These are phyloP conservation scores for Hygrophila difformis DNA, from an alignment of 257 asterid species.

Conservation along the genomic window DNA sequence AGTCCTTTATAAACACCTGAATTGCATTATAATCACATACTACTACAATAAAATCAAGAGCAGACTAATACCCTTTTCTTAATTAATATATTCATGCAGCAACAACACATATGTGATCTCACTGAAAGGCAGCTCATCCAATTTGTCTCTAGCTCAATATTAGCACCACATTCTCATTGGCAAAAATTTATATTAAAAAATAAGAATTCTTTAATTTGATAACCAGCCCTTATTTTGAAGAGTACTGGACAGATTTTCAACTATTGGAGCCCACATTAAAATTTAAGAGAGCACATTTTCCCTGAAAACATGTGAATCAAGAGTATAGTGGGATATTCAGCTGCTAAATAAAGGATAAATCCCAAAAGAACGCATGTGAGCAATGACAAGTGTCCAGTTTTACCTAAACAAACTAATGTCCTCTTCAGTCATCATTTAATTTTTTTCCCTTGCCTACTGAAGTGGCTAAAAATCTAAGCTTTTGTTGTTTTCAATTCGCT, in stretches of 20 bases:
- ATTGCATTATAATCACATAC: background rate
- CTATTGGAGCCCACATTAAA: background rate
- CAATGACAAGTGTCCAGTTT: background rate
- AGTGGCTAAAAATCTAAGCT: background rate
- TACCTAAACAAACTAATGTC: background rate
- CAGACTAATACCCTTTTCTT: background rate
- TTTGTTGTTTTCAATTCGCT: background rate
- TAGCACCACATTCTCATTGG: slow-evolving; percentile 7
- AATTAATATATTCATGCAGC: background rate
- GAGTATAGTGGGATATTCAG: background rate
- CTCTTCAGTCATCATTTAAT: background rate
- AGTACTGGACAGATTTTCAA: slow-evolving; percentile 7
- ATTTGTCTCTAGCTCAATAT: slow-evolving; percentile 5
- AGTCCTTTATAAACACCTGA: background rate
- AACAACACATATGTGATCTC: background rate
- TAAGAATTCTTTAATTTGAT: slow-evolving; percentile 2
- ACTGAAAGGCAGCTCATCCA: background rate
- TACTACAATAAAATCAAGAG: background rate
- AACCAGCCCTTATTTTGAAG: background rate
- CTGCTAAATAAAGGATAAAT: background rate
- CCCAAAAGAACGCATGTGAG: background rate
- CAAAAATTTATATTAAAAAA: background rate
- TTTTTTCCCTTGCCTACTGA: background rate
- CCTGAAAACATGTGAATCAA: background rate
- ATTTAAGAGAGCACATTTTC: background rate